Conservation (phyloP, 1,284 basidiomycete species). For the Microbotryomycetes sp. region DNA sequence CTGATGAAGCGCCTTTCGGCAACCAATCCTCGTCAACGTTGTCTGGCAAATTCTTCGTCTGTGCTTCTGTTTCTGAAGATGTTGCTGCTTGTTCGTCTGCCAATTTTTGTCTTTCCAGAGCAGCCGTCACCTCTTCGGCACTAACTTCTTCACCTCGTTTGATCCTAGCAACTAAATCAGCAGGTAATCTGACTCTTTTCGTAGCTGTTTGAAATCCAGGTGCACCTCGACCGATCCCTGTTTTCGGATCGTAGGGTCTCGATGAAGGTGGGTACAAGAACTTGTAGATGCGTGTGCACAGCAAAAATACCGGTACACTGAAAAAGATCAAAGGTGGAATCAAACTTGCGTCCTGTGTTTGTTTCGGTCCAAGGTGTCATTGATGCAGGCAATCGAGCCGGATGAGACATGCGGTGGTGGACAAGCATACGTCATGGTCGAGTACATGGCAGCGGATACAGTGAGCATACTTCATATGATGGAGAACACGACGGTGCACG, state of each 20-base stretch:
- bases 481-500: no score
- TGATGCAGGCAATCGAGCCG: no score
- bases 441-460: no score
- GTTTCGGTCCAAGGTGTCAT: no score
- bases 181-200: conserved; percentile 14
- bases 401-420: no score
- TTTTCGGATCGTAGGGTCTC: conserved; percentile 15
- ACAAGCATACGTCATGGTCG: no score
- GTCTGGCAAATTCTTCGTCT: conserved; percentile 14
- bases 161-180: conserved; percentile 24
- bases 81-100: conserved; percentile 5
- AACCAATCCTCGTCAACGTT: conserved; percentile 25
- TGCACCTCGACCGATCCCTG: conserved; percentile 25
- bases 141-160: conserved; percentile 29
- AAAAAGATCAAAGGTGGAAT: conserved; percentile 18
- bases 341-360: conserved; percentile 16
- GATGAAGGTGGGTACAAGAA: not conserved
- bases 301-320: conserved; percentile 9
- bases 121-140: conserved; percentile 29
- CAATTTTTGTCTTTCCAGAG: conserved; percentile 16
- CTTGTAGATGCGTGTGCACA: conserved; percentile 1
- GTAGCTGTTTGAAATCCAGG: conserved; percentile 22
- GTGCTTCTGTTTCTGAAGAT: conserved; percentile 1
- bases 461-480: no score
- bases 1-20: not conserved